Evolutionary conservation across 768 basidiomycete species (phyloP).

Genomic region (Kwoniella heveanensis): DNA sequence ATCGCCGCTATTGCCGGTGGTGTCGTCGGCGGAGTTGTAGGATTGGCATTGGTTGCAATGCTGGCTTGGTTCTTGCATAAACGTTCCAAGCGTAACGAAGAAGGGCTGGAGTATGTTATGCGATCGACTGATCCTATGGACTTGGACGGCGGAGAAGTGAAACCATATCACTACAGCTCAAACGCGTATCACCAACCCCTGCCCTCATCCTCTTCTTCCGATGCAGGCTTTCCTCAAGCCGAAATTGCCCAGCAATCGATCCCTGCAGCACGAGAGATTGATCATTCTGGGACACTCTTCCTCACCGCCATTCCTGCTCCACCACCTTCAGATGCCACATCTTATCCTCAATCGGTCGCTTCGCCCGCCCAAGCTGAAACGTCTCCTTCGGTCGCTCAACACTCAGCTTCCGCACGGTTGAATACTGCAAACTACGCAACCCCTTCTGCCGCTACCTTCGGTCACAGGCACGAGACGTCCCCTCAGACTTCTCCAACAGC

Average conservation of each 20-base stretch:
- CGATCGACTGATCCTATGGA: constrained; percentile 13
- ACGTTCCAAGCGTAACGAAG: constrained; percentile 3
- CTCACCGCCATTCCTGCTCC: constrained; percentile 13
- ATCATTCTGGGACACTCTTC: constrained; percentile 20
- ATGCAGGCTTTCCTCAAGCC: background rate
- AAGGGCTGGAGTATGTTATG: constrained; percentile 1
- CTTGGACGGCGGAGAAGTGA: constrained; percentile 27
- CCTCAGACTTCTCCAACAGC: background rate
- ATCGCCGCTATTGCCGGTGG: constrained; percentile 43
- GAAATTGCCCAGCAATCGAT: background rate
- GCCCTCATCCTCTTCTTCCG: constrained; percentile 8
- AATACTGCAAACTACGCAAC: constrained; percentile 1
- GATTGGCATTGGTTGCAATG: constrained; percentile 34
- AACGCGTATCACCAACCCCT: background rate
- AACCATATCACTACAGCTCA: constrained; percentile 15
- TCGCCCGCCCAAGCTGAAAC: constrained; percentile 17
- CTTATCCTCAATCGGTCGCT: constrained; percentile 17
- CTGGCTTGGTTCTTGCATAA: constrained; percentile 33
- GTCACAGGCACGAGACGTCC: background rate
- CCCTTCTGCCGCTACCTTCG: constrained; percentile 10
- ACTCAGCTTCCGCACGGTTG: background rate
- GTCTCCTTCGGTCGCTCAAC: background rate
- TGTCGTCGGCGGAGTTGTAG: constrained; percentile 40
- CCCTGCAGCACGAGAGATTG: constrained; percentile 8
- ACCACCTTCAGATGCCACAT: constrained; percentile 23